Conservation (phyloP, 2,329 filamentous ascomycete genomes). For the Epichloe scottii region DNA sequence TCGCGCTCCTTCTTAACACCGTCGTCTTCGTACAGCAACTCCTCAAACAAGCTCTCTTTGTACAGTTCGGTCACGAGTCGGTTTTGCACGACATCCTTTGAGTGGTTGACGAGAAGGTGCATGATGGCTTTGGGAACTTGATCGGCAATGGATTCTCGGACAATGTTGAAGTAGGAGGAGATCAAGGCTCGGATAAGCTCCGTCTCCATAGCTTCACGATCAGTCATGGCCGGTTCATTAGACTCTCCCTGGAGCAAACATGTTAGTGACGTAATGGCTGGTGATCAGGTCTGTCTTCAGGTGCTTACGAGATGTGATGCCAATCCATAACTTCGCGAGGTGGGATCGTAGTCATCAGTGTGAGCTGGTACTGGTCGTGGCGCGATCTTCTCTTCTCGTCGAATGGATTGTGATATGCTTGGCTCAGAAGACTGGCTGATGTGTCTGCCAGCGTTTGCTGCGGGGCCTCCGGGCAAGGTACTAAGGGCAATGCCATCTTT, state of each 20-base stretch:
- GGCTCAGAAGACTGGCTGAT: slow-evolving; percentile 69
- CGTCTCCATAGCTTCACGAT: slow-evolving; percentile 93
- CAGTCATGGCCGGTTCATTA: slow-evolving; percentile 77
- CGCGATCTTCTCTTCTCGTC: slow-evolving; percentile 50
- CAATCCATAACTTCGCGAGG: slow-evolving; percentile 24
- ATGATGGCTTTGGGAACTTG: slow-evolving; percentile 98
- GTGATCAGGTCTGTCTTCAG: background rate
- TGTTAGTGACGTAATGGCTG: background rate
- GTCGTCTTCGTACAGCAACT: slow-evolving; percentile 94
- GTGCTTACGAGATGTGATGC: slow-evolving; percentile 48
- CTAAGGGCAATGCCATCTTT: slow-evolving; percentile 59
- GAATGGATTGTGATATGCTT: slow-evolving; percentile 71
- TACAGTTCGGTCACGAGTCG: slow-evolving; percentile 91
- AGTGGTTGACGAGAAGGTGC: slow-evolving; percentile 96
- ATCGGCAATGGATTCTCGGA: slow-evolving; percentile 95
- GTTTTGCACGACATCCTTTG: slow-evolving; percentile 96
- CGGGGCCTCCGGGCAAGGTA: slow-evolving; percentile 21
- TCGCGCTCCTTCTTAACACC: slow-evolving; percentile 94
- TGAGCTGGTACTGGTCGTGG: slow-evolving; percentile 34
- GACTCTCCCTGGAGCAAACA: slow-evolving; percentile 34
- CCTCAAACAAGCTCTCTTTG: slow-evolving; percentile 79
- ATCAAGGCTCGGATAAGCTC: slow-evolving; percentile 94
- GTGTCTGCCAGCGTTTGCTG: slow-evolving; percentile 38
- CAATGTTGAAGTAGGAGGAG: slow-evolving; percentile 98
- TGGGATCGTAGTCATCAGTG: slow-evolving; percentile 32